phyloP scores from a whole-genome alignment of 176 grass and related monocot genomes.

The Panicum miliaceum region DNA sequence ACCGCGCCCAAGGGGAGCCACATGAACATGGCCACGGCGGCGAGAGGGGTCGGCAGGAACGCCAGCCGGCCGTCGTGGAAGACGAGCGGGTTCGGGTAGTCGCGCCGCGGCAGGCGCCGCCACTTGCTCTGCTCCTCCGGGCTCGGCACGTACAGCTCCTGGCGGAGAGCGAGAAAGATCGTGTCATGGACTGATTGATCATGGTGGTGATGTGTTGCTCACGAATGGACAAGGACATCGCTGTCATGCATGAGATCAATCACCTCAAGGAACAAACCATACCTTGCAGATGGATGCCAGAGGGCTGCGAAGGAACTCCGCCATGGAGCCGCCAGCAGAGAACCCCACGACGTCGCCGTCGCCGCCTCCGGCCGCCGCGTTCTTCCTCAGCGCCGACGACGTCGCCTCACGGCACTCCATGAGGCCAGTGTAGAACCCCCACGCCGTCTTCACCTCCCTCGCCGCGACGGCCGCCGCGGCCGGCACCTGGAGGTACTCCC shows the following conservation, averaged over 20 bases:
- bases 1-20: constrained; percentile 58
- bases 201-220: neutral
- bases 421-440: constrained; percentile 68
- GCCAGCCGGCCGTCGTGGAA: constrained; percentile 84
- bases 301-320: constrained; percentile 14
- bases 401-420: constrained; percentile 21
- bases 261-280: neutral
- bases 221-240: neutral
- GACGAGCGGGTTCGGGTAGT: constrained; percentile 54
- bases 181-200: neutral
- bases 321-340: constrained; percentile 12
- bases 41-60: constrained; percentile 58
- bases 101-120: constrained; percentile 30
- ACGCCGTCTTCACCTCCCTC: constrained; percentile 51
- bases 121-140: constrained; percentile 62
- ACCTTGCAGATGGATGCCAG: constrained; percentile 66
- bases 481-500: constrained; percentile 53
- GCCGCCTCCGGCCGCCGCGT: neutral
- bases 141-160: constrained; percentile 62
- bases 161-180: neutral
- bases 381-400: constrained; percentile 20
- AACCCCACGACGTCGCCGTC: constrained; percentile 44
- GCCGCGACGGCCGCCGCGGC: constrained; percentile 18
- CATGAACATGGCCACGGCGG: constrained; percentile 55
- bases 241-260: constrained; percentile 3